Conservation (phyloP, 108 stramenopile genomes). For the Fragilaria crotonensis region DNA sequence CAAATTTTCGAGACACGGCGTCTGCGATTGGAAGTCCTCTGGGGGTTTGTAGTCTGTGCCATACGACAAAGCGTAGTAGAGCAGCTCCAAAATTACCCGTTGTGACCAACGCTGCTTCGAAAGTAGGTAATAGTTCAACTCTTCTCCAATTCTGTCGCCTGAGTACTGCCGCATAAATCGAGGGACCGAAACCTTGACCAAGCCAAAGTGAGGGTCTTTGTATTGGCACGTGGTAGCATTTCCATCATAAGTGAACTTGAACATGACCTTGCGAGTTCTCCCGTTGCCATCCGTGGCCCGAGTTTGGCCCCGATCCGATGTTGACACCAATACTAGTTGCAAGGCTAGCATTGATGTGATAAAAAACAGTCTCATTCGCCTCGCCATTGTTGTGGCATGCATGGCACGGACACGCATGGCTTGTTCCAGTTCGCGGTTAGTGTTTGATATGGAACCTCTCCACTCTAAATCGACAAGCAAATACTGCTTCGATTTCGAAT, state of each 20-base stretch:
- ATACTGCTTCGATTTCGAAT: no score
- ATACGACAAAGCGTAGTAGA: constrained; percentile 17
- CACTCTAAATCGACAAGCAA: no score
- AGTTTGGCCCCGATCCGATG: constrained; percentile 1
- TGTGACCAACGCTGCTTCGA: constrained; percentile 17
- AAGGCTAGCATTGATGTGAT: no score
- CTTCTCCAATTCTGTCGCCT: not conserved
- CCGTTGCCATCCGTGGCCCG: not conserved
- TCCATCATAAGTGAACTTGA: no score
- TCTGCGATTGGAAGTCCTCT: not conserved
- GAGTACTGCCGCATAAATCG: not conserved
- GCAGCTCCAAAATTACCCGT: constrained; percentile 19
- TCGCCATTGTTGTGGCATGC: no score
- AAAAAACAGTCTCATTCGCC: no score
- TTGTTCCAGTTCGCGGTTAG: no score
- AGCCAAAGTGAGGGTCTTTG: no score
- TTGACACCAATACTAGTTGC: not conserved
- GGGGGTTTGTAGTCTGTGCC: constrained; percentile 7
- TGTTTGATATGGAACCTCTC: no score
- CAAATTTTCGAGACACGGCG: not conserved
- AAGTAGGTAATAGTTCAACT: not conserved
- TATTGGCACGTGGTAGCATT: no score
- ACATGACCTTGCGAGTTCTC: no score
- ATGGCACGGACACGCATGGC: no score
- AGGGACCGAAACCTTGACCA: not conserved